phyloP scores from a whole-genome alignment of 2,329 filamentous ascomycete genomes.

The Diplocarpon rosae region DNA sequence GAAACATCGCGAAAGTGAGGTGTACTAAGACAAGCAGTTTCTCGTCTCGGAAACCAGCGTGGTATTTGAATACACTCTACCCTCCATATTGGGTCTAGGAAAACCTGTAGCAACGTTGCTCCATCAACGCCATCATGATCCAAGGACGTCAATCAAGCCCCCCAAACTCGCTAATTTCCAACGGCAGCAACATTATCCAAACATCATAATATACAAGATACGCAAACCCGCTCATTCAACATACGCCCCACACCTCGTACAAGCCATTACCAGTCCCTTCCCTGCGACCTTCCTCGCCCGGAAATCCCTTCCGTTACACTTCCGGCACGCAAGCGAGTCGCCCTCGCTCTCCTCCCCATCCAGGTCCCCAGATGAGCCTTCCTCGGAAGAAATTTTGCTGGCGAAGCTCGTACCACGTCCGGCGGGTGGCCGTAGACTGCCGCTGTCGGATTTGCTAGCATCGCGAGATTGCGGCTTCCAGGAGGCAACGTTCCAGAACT shows the following conservation, averaged over 20 bases:
- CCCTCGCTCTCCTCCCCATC: slow-evolving; percentile 10
- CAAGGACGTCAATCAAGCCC: background rate
- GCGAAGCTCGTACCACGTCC: slow-evolving; percentile 23
- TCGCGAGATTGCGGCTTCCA: slow-evolving; percentile 31
- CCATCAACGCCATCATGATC: background rate
- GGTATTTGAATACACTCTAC: no score
- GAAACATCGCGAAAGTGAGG: no score
- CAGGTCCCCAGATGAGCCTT: slow-evolving; percentile 19
- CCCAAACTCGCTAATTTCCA: background rate
- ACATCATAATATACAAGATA: slow-evolving; percentile 3
- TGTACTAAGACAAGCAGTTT: no score
- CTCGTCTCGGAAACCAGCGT: no score
- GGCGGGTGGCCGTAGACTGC: slow-evolving; percentile 11
- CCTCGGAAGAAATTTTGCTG: slow-evolving; percentile 49
- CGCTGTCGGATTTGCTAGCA: slow-evolving; percentile 14
- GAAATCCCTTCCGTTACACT: slow-evolving; percentile 52
- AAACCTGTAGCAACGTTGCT: no score
- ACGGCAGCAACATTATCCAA: background rate
- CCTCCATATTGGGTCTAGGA: no score
- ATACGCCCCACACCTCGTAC: slow-evolving; percentile 40
- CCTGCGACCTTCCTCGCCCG: slow-evolving; percentile 44
- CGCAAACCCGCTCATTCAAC: slow-evolving; percentile 9
- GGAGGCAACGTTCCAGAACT: slow-evolving; percentile 47
- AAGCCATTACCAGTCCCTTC: slow-evolving; percentile 46
- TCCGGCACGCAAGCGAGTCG: slow-evolving; percentile 42